These are phyloP conservation scores for Eucalyptus rudis DNA, from an alignment of 345 rosid species.

Conservation along the genomic window DNA sequence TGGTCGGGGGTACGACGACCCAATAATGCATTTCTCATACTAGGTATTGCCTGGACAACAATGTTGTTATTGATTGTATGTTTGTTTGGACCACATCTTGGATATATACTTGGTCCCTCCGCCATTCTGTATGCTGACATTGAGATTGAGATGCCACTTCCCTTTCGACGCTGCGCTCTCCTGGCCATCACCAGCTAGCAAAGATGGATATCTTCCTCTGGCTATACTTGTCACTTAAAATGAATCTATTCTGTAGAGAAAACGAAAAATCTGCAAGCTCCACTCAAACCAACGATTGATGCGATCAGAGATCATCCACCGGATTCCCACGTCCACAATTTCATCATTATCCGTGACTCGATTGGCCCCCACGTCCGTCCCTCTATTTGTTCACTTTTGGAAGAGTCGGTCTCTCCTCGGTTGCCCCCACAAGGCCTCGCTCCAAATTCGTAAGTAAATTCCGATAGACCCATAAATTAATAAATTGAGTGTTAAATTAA, in stretches of 20 bases:
- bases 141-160: neutral
- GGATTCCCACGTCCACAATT: neutral
- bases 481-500: neutral
- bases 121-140: neutral
- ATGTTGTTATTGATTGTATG: neutral
- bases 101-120: neutral
- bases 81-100: neutral
- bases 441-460: neutral
- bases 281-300: neutral
- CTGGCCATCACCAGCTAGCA: neutral
- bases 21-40: neutral
- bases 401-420: conserved; percentile 36
- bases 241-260: neutral
- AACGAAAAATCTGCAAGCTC: neutral
- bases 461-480: neutral
- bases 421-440: neutral
- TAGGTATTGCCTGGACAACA: neutral
- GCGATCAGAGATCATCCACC: neutral
- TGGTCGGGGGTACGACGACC: neutral
- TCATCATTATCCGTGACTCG: neutral
- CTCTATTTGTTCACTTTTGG: neutral
- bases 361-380: neutral
- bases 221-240: neutral
- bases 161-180: neutral
- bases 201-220: neutral